Conservation (phyloP, 371 early-diverging fungal genomes). For the Mortierella sp. region DNA sequence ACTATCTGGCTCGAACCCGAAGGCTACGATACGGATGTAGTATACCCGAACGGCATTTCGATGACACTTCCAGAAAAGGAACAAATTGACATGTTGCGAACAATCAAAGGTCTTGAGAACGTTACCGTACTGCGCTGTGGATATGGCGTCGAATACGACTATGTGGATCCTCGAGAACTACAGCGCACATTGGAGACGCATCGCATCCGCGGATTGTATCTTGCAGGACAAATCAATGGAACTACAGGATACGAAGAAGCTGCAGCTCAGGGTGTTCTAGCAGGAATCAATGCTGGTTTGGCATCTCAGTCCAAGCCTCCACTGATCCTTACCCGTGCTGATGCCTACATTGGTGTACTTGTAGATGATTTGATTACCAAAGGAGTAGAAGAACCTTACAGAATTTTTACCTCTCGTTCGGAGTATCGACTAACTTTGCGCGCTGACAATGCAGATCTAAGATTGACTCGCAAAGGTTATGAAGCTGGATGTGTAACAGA, state of each 20-base stretch:
- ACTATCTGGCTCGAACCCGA: slow-evolving; percentile 90
- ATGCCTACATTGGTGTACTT: slow-evolving; percentile 89
- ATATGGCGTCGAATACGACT: slow-evolving; percentile 92
- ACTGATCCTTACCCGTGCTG: slow-evolving; percentile 80
- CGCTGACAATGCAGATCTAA: slow-evolving; percentile 86
- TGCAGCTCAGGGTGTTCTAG: slow-evolving; percentile 87
- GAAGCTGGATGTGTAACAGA: slow-evolving; percentile 66
- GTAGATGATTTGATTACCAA: slow-evolving; percentile 88
- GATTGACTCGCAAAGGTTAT: slow-evolving; percentile 76
- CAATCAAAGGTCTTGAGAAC: slow-evolving; percentile 83
- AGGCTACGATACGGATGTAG: slow-evolving; percentile 75
- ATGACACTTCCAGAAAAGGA: slow-evolving; percentile 87
- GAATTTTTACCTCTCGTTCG: slow-evolving; percentile 88
- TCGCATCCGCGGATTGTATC: slow-evolving; percentile 79
- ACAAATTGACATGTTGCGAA: slow-evolving; percentile 78
- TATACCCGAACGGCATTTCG: slow-evolving; percentile 90
- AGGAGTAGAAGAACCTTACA: slow-evolving; percentile 89
- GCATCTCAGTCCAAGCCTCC: slow-evolving; percentile 65
- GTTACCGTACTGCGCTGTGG: slow-evolving; percentile 77
- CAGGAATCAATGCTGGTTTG: slow-evolving; percentile 87
- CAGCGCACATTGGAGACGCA: slow-evolving; percentile 83
- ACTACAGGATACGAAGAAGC: slow-evolving; percentile 94
- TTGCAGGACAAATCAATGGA: slow-evolving; percentile 92
- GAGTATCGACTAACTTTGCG: slow-evolving; percentile 84
- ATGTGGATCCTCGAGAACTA: slow-evolving; percentile 87